Evolutionary conservation across 108 stramenopile genomes (phyloP), one percentile per base, ranked within the genome.

Genomic region (Fragilaria crotonensis): DNA sequence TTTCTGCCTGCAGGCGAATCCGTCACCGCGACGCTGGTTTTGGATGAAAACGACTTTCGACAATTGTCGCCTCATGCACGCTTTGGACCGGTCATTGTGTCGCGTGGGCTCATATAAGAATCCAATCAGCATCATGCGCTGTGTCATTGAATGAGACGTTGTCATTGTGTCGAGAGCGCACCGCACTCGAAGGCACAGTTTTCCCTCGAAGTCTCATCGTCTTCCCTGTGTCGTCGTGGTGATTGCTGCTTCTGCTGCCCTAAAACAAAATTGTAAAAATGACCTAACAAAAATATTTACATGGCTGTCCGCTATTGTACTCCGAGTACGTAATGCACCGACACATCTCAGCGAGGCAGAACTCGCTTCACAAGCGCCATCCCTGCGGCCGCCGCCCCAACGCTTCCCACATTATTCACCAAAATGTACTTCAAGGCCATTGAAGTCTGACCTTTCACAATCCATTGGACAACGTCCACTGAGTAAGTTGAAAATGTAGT

Each of bases 31-130:
- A 47, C 57, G 2, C 66, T 74, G 33, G 84, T 83, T 19, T 72
- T 86, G 45, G 66, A 76, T 25, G 89, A 87, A 60, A 63, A 67
- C 41, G 47, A 68, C 14, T 87, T 90, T 52, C 63, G 71, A 67
- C 77, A 90, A 33, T 63, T 78, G 73, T 74, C 77, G 45, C 85
- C 85, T 0, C 80, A 78, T 54, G 77, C 74, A 17, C 63, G 85
- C 53, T 90, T 90, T 66, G 89, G 85, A 1, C 89, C 85, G n/a
- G 31, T 90, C 22, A 68, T 90, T 57, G 81, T 73, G 48, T 83
- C 85, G 4, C 70, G 89, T 64, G 83, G 85, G 25, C 81, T 90
- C 30, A 79, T 90, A 70, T 90, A 61, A 75, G 22, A n/a, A 53
- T 22, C n/a, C n/a, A n/a, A n/a, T n/a, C n/a, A n/a, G n/a, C n/a